phyloP scores from a whole-genome alignment of 2,329 filamentous ascomycete genomes.

The Ophiostoma novo-ulmi region DNA sequence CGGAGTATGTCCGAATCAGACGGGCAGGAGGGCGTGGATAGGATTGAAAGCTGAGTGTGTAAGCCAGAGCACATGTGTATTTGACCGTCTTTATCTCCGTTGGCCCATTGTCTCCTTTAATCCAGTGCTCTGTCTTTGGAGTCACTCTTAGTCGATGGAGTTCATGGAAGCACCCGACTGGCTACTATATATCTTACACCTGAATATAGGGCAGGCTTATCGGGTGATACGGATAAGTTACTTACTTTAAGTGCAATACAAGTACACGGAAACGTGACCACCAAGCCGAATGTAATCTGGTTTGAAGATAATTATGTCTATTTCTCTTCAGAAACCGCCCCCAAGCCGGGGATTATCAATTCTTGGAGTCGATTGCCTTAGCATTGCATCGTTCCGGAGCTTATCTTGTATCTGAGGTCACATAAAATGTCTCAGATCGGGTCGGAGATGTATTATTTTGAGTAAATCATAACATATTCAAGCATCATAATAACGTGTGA shows the following conservation, averaged over 20 bases:
- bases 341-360: background rate
- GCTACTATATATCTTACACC: background rate
- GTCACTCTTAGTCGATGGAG: background rate
- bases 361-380: background rate
- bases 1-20: background rate
- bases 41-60: background rate
- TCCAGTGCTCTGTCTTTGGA: background rate
- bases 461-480: background rate
- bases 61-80: background rate
- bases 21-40: background rate
- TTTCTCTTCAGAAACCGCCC: background rate
- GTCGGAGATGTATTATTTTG: background rate
- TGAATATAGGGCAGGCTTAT: background rate
- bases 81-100: background rate
- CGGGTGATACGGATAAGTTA: background rate
- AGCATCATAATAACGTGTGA: background rate
- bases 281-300: background rate
- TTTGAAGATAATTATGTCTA: background rate
- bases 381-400: background rate
- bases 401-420: background rate
- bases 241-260: background rate
- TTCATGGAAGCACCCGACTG: background rate
- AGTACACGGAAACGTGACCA: background rate
- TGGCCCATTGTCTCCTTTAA: background rate
- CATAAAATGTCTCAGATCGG: background rate